Percentiles rank a stretch among this genome's conserved stretches.
These are phyloP conservation scores for Hansenula sp. DNA, from an alignment of 1,139 yeast genomes.

Conservation along the genomic window DNA sequence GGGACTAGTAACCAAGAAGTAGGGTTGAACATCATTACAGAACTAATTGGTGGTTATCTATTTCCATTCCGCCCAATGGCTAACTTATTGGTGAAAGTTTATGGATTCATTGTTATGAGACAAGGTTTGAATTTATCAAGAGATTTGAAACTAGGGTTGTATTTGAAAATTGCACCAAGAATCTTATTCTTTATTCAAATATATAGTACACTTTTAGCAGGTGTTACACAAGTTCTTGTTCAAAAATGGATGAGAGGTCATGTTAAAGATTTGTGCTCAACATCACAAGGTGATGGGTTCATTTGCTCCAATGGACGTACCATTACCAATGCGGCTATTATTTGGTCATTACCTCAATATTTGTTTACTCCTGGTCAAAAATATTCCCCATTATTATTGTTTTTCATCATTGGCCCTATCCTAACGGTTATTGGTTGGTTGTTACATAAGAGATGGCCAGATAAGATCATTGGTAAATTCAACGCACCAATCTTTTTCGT, in stretches of 20 bases:
- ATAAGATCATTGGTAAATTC: conserved; percentile 30
- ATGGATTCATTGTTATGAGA: conserved; percentile 46
- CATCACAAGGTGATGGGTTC: conserved; percentile 35
- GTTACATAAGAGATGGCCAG: conserved; percentile 31
- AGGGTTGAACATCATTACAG: conserved; percentile 36
- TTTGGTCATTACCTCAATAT: conserved; percentile 47
- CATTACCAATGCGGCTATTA: conserved; percentile 43
- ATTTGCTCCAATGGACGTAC: conserved; percentile 36
- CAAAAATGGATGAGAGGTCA: conserved; percentile 28
- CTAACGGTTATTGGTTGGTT: conserved; percentile 28
- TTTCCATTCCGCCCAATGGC: conserved; percentile 34
- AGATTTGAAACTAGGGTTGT: conserved; percentile 53
- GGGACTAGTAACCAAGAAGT: conserved; percentile 38
- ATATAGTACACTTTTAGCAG: conserved; percentile 37
- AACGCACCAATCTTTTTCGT: conserved; percentile 36
- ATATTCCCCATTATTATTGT: conserved; percentile 34
- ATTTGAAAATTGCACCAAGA: conserved; percentile 49
- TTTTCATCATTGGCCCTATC: conserved; percentile 34
- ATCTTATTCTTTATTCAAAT: conserved; percentile 42
- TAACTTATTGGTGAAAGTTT: conserved; percentile 31
- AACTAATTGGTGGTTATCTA: conserved; percentile 33
- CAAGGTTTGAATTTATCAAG: conserved; percentile 52
- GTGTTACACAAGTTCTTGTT: conserved; percentile 36
- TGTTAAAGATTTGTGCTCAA: conserved; percentile 38
- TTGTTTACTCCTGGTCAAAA: conserved; percentile 39